A percentile compares a stretch with the other conserved stretches of the same genome.
phyloP scores from a whole-genome alignment of 805 yeast genomes.

The Dipodascus geniculatus region DNA sequence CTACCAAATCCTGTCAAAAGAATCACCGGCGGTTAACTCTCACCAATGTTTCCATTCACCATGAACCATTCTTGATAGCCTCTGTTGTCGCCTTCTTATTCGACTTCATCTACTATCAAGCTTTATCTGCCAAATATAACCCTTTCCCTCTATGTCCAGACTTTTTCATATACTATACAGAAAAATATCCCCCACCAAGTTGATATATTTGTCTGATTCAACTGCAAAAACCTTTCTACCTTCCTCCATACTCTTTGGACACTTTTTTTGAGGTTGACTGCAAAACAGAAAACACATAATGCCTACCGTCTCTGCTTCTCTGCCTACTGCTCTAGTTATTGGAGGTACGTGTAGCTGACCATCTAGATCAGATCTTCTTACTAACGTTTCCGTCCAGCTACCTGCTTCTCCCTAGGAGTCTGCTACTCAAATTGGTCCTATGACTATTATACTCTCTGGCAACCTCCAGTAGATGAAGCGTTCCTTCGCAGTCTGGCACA shows the following conservation, averaged over 20 bases:
- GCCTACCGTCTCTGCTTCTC: conserved; percentile 24
- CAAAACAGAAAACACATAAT: conserved; percentile 6
- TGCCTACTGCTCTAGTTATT: conserved; percentile 21
- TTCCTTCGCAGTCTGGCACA: conserved; percentile 57
- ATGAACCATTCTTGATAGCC: too few relatives aligned
- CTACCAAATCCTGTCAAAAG: too few relatives aligned
- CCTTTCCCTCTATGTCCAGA: too few relatives aligned
- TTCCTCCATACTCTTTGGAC: background rate
- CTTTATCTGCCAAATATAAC: too few relatives aligned
- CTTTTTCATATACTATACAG: too few relatives aligned
- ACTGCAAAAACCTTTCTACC: too few relatives aligned
- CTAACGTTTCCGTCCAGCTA: conserved; percentile 27
- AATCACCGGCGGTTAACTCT: too few relatives aligned
- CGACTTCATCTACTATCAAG: too few relatives aligned
- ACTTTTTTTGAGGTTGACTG: background rate
- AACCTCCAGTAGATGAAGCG: conserved; percentile 36
- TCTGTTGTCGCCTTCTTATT: too few relatives aligned
- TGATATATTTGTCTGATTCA: too few relatives aligned
- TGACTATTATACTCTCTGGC: conserved; percentile 67
- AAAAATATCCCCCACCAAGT: too few relatives aligned
- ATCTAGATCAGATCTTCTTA: background rate
- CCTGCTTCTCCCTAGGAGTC: conserved; percentile 73
- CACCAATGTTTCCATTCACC: too few relatives aligned
- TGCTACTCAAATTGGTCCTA: conserved; percentile 72
- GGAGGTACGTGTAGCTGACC: conserved; percentile 7